Evolutionary conservation across 225 moss, liverwort and hornwort genomes (phyloP).

Genomic region (Rhytidiadelphus loreus): DNA sequence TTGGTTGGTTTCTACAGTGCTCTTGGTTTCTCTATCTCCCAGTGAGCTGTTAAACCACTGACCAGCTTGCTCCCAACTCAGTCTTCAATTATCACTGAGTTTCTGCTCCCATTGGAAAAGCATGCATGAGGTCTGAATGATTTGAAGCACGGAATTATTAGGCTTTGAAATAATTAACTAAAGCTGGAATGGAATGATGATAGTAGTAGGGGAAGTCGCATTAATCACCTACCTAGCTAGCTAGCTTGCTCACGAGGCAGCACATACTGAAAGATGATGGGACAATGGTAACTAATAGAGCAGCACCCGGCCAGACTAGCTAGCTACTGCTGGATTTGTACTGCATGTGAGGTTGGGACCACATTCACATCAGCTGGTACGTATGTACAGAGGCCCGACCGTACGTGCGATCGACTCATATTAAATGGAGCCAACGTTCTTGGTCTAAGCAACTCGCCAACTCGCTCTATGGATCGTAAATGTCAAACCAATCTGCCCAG

Average conservation of each 20-base stretch:
- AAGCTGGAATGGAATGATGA: not conserved
- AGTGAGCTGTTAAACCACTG: not conserved
- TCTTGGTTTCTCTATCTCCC: not conserved
- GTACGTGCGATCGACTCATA: not conserved
- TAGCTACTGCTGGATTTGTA: not conserved
- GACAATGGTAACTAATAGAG: not conserved
- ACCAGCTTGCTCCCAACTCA: not conserved
- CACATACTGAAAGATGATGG: not conserved
- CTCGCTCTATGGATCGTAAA: not conserved
- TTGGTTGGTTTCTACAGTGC: not conserved
- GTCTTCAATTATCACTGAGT: not conserved
- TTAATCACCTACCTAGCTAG: not conserved
- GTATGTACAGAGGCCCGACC: not conserved
- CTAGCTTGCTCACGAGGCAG: too few relatives aligned
- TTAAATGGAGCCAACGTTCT: not conserved
- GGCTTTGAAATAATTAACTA: not conserved
- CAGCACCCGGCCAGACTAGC: not conserved
- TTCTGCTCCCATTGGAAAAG: not conserved
- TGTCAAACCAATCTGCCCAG: not conserved
- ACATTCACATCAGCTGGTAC: conserved; percentile 3
- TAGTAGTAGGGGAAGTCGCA: not conserved
- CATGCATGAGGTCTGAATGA: not conserved
- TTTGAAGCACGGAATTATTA: not conserved
- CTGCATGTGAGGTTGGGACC: conserved; percentile 3
- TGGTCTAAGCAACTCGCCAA: not conserved